These are phyloP conservation scores for Sporothrix inflata DNA, from an alignment of 2,329 filamentous ascomycete genomes.

Conservation along the genomic window DNA sequence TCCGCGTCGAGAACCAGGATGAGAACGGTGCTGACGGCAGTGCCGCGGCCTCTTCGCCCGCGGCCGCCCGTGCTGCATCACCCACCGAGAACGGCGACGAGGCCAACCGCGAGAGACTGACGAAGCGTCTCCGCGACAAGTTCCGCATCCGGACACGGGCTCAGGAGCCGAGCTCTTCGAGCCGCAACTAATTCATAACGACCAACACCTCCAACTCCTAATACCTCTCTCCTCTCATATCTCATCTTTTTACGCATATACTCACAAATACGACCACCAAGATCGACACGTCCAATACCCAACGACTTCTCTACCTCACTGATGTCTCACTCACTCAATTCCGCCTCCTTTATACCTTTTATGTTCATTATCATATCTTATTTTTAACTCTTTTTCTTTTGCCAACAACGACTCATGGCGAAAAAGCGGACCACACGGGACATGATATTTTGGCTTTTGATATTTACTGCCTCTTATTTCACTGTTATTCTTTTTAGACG, in stretches of 20 bases:
- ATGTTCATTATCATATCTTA: background rate
- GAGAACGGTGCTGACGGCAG: constrained; percentile 28
- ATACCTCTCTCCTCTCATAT: background rate
- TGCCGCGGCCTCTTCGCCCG: constrained; percentile 1
- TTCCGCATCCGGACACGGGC: constrained; percentile 57
- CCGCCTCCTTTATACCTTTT: background rate
- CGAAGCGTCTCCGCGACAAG: constrained; percentile 56
- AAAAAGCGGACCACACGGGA: background rate
- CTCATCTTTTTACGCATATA: background rate
- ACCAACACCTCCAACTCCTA: background rate
- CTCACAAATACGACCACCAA: background rate
- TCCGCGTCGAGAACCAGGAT: constrained; percentile 47
- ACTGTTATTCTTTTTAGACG: constrained; percentile 10
- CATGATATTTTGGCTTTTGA: background rate
- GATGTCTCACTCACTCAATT: background rate
- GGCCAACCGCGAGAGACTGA: constrained; percentile 48
- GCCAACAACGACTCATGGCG: background rate
- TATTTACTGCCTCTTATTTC: background rate
- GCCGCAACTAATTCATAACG: constrained; percentile 6
- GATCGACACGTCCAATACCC: background rate
- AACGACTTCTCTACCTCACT: background rate
- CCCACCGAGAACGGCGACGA: constrained; percentile 42
- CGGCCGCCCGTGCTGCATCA: background rate
- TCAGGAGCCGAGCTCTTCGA: constrained; percentile 38
- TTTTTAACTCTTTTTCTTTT: background rate